Evolutionary conservation across 2,329 filamentous ascomycete species (phyloP), one percentile per base, ranked within the genome.

Genomic region (Fusarium palustre): DNA sequence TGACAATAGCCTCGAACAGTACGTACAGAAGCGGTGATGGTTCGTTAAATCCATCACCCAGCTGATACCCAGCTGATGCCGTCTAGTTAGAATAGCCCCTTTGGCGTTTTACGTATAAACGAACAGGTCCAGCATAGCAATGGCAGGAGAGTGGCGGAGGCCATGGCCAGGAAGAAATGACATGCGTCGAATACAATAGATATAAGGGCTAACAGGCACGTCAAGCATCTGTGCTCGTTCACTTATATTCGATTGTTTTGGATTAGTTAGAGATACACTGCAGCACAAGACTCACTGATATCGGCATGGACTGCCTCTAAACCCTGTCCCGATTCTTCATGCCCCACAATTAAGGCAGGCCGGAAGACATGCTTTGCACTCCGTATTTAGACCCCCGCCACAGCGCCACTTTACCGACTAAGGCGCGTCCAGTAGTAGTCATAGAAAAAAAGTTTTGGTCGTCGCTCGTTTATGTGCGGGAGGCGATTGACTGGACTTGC

Each of bases 31-130:
- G 66, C 15, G 58, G 59, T 41, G 69, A 72, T 38, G 53, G 67
- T 34, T 70, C 70, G 4, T 42, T 68, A 36, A 68, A 70, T 49
- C 54, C 66, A 46, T 73, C 70, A 31, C 66, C 70, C 47, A 73
- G 58, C 56, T 72, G 64, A 60, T 54, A 56, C 33, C 70, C 47
- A 73, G 58, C 56, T 72, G 64, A 60, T 54, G 55, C 33, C 38
- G 46, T 41, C n/a, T 50, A 42, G 43, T 54, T 16, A 66, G 55
- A 54, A 43, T 54, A 57, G 47, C 47, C 22, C 57, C 41, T 13
- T 25, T 67, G 42, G 41, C 50, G 25, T 55, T 38, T 48, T 57
- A 45, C 34, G 36, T 38, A n/a, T 61, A 22, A 59, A 55, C 13
- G 28, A 28, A 52, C 20, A 16, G 25, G 28, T 42, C 39, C 42